Evolutionary conservation across 495 filamentous ascomycete species (phyloP).

Genomic region (Penicillium maclennaniae): DNA sequence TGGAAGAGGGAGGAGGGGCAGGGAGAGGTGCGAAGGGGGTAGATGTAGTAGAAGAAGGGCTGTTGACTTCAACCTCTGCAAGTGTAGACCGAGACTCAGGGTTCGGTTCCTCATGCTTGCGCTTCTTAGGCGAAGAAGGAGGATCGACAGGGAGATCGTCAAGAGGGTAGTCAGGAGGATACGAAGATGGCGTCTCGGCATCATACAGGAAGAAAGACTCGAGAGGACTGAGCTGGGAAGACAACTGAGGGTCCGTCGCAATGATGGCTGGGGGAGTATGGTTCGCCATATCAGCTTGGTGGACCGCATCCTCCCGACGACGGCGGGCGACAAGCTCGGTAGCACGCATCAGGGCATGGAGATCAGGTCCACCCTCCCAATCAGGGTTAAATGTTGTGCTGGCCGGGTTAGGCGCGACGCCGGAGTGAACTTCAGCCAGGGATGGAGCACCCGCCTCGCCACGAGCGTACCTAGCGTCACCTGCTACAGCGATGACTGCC

Average conservation of each 20-base stretch:
- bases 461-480: slow-evolving; percentile 68
- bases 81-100: slow-evolving; percentile 6
- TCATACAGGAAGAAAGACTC: slow-evolving; percentile 38
- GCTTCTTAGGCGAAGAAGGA: slow-evolving; percentile 16
- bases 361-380: slow-evolving; percentile 64
- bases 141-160: neutral
- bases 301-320: slow-evolving; percentile 31
- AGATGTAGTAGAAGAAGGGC: neutral
- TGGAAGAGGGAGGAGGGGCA: slow-evolving; percentile 14
- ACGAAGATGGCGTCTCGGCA: neutral
- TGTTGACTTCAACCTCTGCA: neutral
- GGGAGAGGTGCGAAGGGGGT: slow-evolving; percentile 5
- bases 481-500: slow-evolving; percentile 66
- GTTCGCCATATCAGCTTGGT: neutral
- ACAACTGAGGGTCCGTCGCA: slow-evolving; percentile 11
- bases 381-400: slow-evolving; percentile 29
- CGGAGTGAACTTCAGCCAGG: slow-evolving; percentile 20
- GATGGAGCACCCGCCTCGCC: slow-evolving; percentile 37
- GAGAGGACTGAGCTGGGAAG: slow-evolving; percentile 24
- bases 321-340: slow-evolving; percentile 81
- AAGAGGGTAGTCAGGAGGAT: neutral
- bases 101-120: slow-evolving; percentile 19
- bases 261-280: neutral
- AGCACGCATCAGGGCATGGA: slow-evolving; percentile 81
- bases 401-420: slow-evolving; percentile 27